Percentiles rank a stretch among this genome's conserved stretches.
phyloP scores from a whole-genome alignment of 164 flowering plant species.

The Kalanchoe fedtschenkoi region DNA sequence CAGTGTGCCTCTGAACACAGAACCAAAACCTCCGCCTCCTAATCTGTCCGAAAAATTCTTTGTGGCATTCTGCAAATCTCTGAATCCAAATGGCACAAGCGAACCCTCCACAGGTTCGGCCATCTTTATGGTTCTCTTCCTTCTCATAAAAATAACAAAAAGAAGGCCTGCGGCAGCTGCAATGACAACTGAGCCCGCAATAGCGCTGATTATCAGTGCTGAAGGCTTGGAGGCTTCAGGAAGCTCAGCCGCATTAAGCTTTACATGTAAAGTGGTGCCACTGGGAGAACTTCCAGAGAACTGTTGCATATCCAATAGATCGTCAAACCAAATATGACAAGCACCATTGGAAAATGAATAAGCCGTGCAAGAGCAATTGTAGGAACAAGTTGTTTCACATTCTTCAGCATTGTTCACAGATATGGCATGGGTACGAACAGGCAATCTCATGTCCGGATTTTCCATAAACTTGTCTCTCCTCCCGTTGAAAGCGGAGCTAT shows the following conservation, averaged over 20 bases:
- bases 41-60: slow-evolving; percentile 40
- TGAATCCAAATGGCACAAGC: slow-evolving; percentile 25
- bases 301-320: slow-evolving; percentile 17
- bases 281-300: slow-evolving; percentile 7
- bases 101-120: slow-evolving; percentile 24
- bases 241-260: slow-evolving; percentile 32
- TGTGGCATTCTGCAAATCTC: slow-evolving; percentile 34
- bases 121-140: slow-evolving; percentile 5
- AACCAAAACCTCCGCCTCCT: slow-evolving; percentile 52
- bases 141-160: slow-evolving; percentile 11
- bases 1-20: slow-evolving; percentile 38
- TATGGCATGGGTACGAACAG: background rate
- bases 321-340: background rate
- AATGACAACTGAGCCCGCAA: slow-evolving; percentile 18
- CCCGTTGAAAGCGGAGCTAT: background rate
- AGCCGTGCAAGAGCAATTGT: slow-evolving; percentile 16
- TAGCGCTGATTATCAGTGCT: slow-evolving; percentile 13
- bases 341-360: slow-evolving; percentile 10
- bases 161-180: slow-evolving; percentile 11
- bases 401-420: slow-evolving; percentile 5
- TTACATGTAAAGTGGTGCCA: slow-evolving; percentile 22
- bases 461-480: slow-evolving; percentile 6
- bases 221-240: slow-evolving; percentile 9
- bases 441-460: background rate
- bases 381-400: slow-evolving; percentile 13